phyloP scores from a whole-genome alignment of 495 filamentous ascomycete genomes.

The Penicillium pulvis region DNA sequence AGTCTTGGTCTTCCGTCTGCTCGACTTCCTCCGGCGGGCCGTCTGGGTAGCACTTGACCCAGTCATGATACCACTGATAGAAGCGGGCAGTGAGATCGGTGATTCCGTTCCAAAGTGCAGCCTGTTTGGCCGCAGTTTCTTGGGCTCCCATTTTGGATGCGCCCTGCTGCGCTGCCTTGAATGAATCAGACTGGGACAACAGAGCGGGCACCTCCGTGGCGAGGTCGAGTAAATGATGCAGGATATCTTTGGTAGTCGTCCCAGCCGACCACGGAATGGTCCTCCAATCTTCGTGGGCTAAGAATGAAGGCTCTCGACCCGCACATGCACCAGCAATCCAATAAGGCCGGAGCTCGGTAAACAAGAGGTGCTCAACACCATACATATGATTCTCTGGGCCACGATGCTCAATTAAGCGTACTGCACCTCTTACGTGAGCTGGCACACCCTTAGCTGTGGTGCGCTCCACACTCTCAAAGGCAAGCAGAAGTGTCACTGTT shows the following conservation, averaged over 20 bases:
- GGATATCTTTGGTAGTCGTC: constrained; percentile 44
- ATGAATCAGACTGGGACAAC: constrained; percentile 35
- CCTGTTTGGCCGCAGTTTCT: constrained; percentile 41
- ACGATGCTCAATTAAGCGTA: constrained; percentile 47
- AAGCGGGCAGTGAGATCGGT: constrained; percentile 37
- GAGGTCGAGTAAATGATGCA: constrained; percentile 45
- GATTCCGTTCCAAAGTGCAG: constrained; percentile 41
- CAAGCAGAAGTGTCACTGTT: constrained; percentile 46
- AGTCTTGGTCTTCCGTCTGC: constrained; percentile 26
- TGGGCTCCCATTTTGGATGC: constrained; percentile 31
- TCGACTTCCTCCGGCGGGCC: constrained; percentile 36
- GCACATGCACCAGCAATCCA: constrained; percentile 44
- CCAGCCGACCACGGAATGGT: constrained; percentile 46
- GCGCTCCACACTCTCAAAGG: constrained; percentile 50
- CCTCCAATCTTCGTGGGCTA: constrained; percentile 46
- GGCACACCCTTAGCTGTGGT: constrained; percentile 38
- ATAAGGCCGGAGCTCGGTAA: constrained; percentile 46
- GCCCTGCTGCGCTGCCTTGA: constrained; percentile 23
- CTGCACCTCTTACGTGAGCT: constrained; percentile 45
- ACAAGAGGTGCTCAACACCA: constrained; percentile 48
- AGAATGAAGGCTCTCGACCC: constrained; percentile 36
- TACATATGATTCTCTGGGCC: constrained; percentile 49
- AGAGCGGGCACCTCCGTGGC: constrained; percentile 42
- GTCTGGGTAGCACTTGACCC: constrained; percentile 38
- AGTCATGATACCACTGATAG: constrained; percentile 38